phyloP scores from a whole-genome alignment of 2,329 filamentous ascomycete species.

The Daldinia eschscholtzii region DNA sequence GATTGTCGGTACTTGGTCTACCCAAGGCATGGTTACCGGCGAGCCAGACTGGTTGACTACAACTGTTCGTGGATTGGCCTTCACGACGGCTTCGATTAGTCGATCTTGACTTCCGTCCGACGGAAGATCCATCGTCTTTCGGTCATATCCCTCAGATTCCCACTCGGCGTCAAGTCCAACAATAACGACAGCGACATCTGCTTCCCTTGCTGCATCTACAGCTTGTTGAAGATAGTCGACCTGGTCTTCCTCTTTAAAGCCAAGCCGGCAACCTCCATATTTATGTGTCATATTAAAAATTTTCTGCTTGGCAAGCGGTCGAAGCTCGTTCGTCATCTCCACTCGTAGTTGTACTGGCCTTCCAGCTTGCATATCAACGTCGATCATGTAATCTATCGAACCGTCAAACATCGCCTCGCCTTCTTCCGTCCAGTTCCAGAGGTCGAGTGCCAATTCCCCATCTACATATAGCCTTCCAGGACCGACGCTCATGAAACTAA shows the following conservation, averaged over 20 bases:
- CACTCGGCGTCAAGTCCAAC: slow-evolving; percentile 79
- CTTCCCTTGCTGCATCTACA: slow-evolving; percentile 69
- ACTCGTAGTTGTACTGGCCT: slow-evolving; percentile 72
- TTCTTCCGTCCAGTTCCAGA: slow-evolving; percentile 77
- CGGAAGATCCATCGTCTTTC: slow-evolving; percentile 71
- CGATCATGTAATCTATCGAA: slow-evolving; percentile 72
- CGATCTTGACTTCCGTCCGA: slow-evolving; percentile 69
- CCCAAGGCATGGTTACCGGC: slow-evolving; percentile 79
- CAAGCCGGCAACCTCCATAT: slow-evolving; percentile 78
- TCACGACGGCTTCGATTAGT: slow-evolving; percentile 71
- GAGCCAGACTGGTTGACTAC: slow-evolving; percentile 79
- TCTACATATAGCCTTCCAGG: slow-evolving; percentile 72
- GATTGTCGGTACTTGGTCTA: slow-evolving; percentile 71
- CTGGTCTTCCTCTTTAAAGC: slow-evolving; percentile 75
- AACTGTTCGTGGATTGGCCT: slow-evolving; percentile 73
- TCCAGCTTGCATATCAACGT: slow-evolving; percentile 69
- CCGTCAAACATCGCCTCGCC: slow-evolving; percentile 79
- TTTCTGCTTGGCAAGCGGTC: slow-evolving; percentile 70
- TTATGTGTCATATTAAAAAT: slow-evolving; percentile 70
- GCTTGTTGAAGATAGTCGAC: slow-evolving; percentile 74
- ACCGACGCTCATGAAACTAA: slow-evolving; percentile 77
- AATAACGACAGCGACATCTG: slow-evolving; percentile 76
- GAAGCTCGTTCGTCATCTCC: slow-evolving; percentile 75
- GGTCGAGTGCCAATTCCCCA: slow-evolving; percentile 70
- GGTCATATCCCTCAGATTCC: slow-evolving; percentile 81